These are phyloP conservation scores for Exophiala oligosperma DNA, from an alignment of 2,329 filamentous ascomycete species.

Conservation along the genomic window DNA sequence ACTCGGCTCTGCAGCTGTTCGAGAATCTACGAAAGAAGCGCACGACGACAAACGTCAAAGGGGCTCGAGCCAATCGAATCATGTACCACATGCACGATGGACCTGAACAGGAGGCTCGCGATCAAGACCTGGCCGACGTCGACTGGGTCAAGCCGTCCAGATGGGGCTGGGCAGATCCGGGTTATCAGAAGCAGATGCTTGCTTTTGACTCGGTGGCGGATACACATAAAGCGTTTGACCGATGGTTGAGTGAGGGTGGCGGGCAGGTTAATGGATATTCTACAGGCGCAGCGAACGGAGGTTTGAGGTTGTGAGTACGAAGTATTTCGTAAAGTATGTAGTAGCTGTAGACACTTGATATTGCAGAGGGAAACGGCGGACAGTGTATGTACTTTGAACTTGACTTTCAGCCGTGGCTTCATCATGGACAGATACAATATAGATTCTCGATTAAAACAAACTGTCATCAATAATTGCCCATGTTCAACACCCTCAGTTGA, in stretches of 20 bases:
- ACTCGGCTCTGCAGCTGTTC: conserved; percentile 7
- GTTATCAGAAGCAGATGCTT: conserved; percentile 12
- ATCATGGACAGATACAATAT: too few relatives aligned
- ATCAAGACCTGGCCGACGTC: conserved; percentile 5
- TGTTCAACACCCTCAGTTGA: too few relatives aligned
- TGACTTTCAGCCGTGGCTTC: too few relatives aligned
- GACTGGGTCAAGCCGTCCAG: conserved; percentile 12
- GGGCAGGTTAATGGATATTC: not conserved
- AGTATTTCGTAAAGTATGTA: not conserved
- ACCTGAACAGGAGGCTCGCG: conserved; percentile 4
- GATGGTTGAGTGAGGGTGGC: not conserved
- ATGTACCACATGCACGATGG: conserved; percentile 13
- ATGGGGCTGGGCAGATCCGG: conserved; percentile 9
- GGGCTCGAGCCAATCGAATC: conserved; percentile 3
- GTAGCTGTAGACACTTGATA: too few relatives aligned
- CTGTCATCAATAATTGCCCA: too few relatives aligned
- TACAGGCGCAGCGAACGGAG: not conserved
- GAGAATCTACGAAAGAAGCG: conserved; percentile 11
- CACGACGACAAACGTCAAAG: conserved; percentile 10
- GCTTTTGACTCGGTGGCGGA: conserved; percentile 9
- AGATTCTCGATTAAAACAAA: too few relatives aligned
- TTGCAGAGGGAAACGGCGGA: too few relatives aligned
- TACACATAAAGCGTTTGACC: conserved; percentile 9
- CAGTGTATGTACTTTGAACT: too few relatives aligned
- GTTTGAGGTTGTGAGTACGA: not conserved